A percentile compares a stretch with the other conserved stretches of the same genome.
Evolutionary conservation across 2,329 filamentous ascomycete genomes (phyloP).

Genomic region (Aspergillus sclerotialis): DNA sequence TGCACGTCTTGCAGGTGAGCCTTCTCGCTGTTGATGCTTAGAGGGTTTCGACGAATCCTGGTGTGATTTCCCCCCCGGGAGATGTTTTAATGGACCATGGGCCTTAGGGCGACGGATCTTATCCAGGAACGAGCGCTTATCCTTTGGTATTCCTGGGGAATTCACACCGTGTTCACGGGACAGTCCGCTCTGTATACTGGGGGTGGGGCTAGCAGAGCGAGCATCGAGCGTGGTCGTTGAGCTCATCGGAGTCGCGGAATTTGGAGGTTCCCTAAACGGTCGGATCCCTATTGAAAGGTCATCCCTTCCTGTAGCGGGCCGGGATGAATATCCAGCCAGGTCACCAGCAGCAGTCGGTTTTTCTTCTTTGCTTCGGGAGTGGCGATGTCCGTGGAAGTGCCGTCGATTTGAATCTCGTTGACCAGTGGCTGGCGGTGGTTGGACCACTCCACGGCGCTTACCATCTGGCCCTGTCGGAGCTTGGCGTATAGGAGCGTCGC

Average conservation of each 20-base stretch:
- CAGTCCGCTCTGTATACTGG: slow-evolving; percentile 61
- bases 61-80: slow-evolving; percentile 22
- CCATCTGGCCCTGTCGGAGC: slow-evolving; percentile 63
- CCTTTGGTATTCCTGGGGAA: slow-evolving; percentile 31
- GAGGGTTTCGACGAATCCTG: slow-evolving; percentile 18
- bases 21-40: slow-evolving; percentile 23
- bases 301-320: slow-evolving; percentile 70
- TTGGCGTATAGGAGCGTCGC: slow-evolving; percentile 68
- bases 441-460: slow-evolving; percentile 48
- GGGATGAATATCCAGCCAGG: slow-evolving; percentile 48
- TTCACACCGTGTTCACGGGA: slow-evolving; percentile 40
- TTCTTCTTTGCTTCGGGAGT: slow-evolving; percentile 54
- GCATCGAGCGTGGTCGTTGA: slow-evolving; percentile 45
- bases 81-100: slow-evolving; percentile 27
- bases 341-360: slow-evolving; percentile 32
- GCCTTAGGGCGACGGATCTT: slow-evolving; percentile 45
- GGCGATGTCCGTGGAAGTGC: slow-evolving; percentile 36
- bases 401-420: slow-evolving; percentile 50
- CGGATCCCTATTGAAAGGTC: slow-evolving; percentile 54
- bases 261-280: slow-evolving; percentile 44
- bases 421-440: slow-evolving; percentile 19
- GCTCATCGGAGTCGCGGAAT: slow-evolving; percentile 43
- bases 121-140: slow-evolving; percentile 46
- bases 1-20: slow-evolving; percentile 22
- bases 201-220: slow-evolving; percentile 74